Evolutionary conservation across 2,329 filamentous ascomycete species (phyloP), one percentile per base, ranked within the genome.

Genomic region (Botryosphaeria agaves): DNA sequence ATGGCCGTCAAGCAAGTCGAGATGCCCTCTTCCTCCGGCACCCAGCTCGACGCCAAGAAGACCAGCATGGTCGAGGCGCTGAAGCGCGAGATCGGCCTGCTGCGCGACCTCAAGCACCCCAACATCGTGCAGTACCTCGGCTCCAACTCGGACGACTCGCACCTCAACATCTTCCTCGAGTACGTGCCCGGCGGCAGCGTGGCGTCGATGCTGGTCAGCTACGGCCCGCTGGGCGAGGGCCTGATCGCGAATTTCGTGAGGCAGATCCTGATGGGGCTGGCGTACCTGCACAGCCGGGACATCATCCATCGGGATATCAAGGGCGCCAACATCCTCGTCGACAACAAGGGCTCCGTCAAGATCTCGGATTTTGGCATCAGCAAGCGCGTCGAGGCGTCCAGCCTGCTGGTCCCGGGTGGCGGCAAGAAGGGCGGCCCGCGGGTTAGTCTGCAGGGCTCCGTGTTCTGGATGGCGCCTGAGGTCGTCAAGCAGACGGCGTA

Each of bases 381-480:
- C 36, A 98, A 98, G 65, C 91, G 92, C 52, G 79, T 95, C 24
- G 87, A 95, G 55, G 84, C 84, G 9, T 77, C 82, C 34, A 89
- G 85, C 36, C 71, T 94, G 26, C 71, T 92, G 28, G 48, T 45
- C 42, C 35, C 39, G 9, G 15, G 12, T 24, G 37, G 37, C 17
- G 56, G 62, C 38, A 53, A 63, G 26, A 62, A 69, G 40, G 62
- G 64, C 5, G 66, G 73, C 53, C 47, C 76, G 64, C 43, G 76
- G 62, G 47, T 73, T 7, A 95, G 87, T 2, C 69, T 98, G 3
- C 89, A 98, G 53, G 89, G 89, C 9, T 94, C 84, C 16, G 89
- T 98, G 31, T 98, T 94, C 60, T 98, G 89, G 89, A 98, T 98
- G 89, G 89, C 89, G 1, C 89, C 89, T 6, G 89, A 98, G 59